Percentiles rank a stretch among this genome's conserved stretches.
phyloP scores from a whole-genome alignment of 805 yeast genomes.

The Maudiozyma turicensis region DNA sequence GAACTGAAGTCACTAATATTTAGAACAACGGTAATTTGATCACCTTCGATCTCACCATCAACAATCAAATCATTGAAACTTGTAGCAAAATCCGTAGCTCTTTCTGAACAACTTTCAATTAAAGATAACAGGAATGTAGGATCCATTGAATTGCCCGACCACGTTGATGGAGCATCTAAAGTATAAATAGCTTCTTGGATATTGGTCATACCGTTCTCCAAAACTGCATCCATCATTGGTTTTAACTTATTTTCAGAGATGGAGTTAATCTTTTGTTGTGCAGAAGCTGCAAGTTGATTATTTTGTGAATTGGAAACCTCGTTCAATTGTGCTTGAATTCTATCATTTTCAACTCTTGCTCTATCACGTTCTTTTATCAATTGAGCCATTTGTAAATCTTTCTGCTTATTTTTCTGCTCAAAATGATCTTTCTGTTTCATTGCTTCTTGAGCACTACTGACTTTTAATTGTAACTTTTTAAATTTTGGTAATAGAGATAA shows the following conservation, averaged over 20 bases:
- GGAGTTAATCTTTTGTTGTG: conserved; percentile 23
- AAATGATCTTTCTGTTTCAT: conserved; percentile 71
- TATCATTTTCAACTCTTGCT: conserved; percentile 64
- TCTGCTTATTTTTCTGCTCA: conserved; percentile 75
- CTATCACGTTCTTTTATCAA: conserved; percentile 83
- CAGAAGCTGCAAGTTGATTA: conserved; percentile 20
- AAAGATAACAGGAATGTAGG: conserved; percentile 33
- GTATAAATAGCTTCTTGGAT: conserved; percentile 65
- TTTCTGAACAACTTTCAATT: conserved; percentile 57
- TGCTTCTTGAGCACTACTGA: conserved; percentile 84
- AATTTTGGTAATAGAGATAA: conserved; percentile 65
- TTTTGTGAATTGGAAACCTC: background rate
- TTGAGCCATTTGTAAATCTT: conserved; percentile 81
- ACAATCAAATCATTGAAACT: conserved; percentile 42
- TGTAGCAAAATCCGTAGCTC: conserved; percentile 72
- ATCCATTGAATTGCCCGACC: conserved; percentile 6
- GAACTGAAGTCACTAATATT: conserved; percentile 32
- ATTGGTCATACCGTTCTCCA: conserved; percentile 57
- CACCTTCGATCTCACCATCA: conserved; percentile 56
- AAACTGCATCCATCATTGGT: conserved; percentile 58
- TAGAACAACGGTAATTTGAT: conserved; percentile 35
- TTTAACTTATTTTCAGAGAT: conserved; percentile 38
- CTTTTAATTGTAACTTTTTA: conserved; percentile 76
- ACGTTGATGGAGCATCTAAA: conserved; percentile 50
- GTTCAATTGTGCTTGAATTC: conserved; percentile 25